Conservation (phyloP, 108 stramenopile genomes). For the Pseudonitzschia delicatissima region DNA sequence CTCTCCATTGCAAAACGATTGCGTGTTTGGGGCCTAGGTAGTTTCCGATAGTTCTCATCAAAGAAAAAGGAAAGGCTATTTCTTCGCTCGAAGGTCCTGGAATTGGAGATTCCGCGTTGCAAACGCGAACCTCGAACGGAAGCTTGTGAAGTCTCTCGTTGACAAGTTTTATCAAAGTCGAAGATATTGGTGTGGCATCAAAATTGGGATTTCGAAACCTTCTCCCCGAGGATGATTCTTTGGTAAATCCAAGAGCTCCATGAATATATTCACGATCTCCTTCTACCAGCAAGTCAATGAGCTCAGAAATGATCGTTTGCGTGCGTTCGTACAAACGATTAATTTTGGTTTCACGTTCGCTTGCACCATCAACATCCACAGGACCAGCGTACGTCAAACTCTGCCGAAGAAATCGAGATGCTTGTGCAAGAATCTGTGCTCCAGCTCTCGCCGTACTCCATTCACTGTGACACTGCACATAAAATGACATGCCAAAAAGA, state of each 20-base stretch:
- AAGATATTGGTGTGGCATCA: conserved; percentile 49
- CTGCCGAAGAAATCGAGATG: conserved; percentile 60
- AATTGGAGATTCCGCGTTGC: conserved; percentile 15
- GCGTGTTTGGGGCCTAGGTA: conserved; percentile 70
- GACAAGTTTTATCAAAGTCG: conserved; percentile 51
- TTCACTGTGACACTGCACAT: conserved; percentile 74
- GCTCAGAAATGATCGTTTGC: conserved; percentile 52
- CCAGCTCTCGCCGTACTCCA: conserved; percentile 90
- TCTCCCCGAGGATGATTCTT: conserved; percentile 6
- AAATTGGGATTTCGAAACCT: conserved; percentile 48
- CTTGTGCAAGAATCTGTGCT: conserved; percentile 86
- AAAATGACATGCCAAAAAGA: conserved; percentile 76
- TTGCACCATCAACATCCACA: conserved; percentile 32
- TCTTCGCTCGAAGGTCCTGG: conserved; percentile 44
- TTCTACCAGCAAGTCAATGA: conserved; percentile 68
- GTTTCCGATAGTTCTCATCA: conserved; percentile 77
- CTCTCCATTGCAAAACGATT: conserved; percentile 76
- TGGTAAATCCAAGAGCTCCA: conserved; percentile 41
- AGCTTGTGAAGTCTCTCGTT: conserved; percentile 51
- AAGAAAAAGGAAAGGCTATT: conserved; percentile 65
- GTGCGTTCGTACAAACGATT: conserved; percentile 47
- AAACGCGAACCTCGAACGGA: conserved; percentile 85
- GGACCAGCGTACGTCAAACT: conserved; percentile 6
- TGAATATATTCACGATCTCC: conserved; percentile 59
- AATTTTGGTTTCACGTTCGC: conserved; percentile 29